Evolutionary conservation across 2,329 filamentous ascomycete species (phyloP).

Genomic region (Colletotrichum destructivum): DNA sequence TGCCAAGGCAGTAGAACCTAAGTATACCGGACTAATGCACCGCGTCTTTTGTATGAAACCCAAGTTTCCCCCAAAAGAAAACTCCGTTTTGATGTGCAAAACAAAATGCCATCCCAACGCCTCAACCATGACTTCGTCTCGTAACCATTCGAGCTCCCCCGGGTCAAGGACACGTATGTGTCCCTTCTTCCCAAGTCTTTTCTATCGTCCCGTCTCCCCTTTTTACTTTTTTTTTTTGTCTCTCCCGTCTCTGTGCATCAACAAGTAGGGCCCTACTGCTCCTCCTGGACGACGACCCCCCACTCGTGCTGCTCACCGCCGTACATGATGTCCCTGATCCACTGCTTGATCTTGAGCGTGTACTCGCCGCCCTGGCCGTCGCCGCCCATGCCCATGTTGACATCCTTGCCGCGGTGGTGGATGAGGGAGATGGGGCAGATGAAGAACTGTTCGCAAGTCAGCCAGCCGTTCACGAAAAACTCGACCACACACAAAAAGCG

Average conservation of each 20-base stretch:
- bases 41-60: slow-evolving; percentile 1
- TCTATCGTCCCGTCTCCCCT: not conserved
- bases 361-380: slow-evolving; percentile 67
- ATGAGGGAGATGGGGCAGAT: slow-evolving; percentile 78
- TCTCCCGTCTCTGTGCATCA: too few species aligned
- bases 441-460: slow-evolving; percentile 70
- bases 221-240: not conserved
- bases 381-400: slow-evolving; percentile 73
- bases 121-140: slow-evolving; percentile 14
- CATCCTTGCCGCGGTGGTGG: slow-evolving; percentile 76
- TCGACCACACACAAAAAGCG: not conserved
- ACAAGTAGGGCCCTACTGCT: slow-evolving; percentile 54
- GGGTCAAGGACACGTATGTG: not conserved
- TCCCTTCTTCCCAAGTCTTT: not conserved
- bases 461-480: not conserved
- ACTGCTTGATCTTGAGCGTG: slow-evolving; percentile 75
- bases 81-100: slow-evolving; percentile 15
- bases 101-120: slow-evolving; percentile 26
- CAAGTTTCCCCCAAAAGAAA: not conserved
- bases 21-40: slow-evolving; percentile 8
- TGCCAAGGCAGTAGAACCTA: not conserved
- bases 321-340: slow-evolving; percentile 82
- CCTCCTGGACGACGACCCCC: slow-evolving; percentile 78
- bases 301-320: slow-evolving; percentile 78
- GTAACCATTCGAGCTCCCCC: not conserved